These are phyloP conservation scores for Candida xiaguanensis DNA, from an alignment of 805 yeast species.

Conservation along the genomic window DNA sequence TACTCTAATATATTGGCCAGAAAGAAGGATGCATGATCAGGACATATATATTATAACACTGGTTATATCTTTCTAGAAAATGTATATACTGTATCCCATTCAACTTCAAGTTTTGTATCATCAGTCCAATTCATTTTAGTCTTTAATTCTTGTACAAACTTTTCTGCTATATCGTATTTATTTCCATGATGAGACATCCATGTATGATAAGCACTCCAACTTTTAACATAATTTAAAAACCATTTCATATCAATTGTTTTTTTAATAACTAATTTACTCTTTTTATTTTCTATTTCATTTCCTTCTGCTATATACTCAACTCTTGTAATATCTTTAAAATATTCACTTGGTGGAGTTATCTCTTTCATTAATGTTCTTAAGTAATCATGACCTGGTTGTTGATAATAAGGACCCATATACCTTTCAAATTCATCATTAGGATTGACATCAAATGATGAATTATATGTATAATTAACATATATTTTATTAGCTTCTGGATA, in stretches of 20 bases:
- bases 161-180: conserved; percentile 46
- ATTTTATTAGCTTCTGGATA: conserved; percentile 53
- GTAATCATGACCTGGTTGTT: conserved; percentile 44
- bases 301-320: conserved; percentile 21
- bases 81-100: conserved; percentile 55
- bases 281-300: conserved; percentile 2
- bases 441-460: conserved; percentile 16
- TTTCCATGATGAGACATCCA: conserved; percentile 32
- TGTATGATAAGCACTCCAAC: conserved; percentile 38
- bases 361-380: conserved; percentile 34
- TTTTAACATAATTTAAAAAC: conserved; percentile 26
- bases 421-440: conserved; percentile 26
- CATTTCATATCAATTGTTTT: conserved; percentile 14
- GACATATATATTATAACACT: too few species aligned
- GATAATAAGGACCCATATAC: conserved; percentile 48
- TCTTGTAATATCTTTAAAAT: conserved; percentile 22
- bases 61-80: conserved; percentile 35
- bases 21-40: background rate
- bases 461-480: conserved; percentile 48
- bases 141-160: conserved; percentile 42
- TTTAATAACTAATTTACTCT: conserved; percentile 10
- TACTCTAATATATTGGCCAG: background rate
- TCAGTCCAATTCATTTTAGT: conserved; percentile 43
- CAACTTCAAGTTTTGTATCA: conserved; percentile 38
- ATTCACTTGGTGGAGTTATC: conserved; percentile 30